Evolutionary conservation across 208 protist genomes (phyloP), one percentile per base, ranked within the genome.

Genomic region (Naegleria gruberi): DNA sequence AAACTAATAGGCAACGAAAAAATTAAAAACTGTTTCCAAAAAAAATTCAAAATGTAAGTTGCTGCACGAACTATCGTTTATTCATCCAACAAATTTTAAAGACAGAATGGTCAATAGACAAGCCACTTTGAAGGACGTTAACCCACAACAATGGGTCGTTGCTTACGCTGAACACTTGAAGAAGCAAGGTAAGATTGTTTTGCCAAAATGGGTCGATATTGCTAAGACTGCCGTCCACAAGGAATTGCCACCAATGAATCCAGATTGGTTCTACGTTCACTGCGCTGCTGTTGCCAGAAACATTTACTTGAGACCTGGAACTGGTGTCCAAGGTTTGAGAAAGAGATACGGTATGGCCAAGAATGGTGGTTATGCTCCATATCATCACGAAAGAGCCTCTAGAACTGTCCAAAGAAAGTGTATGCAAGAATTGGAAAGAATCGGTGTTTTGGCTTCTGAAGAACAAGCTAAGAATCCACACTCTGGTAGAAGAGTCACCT

Each of bases 261-360:
- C 96, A 90, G 98, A 99, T 95, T 99, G 98, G 98, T 99, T 98
- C 94, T 99, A 98, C 95, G 95, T 98, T 93, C 97, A 97, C 91
- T 95, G 94, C 92, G 98, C 98, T 87, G 95, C 98, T 83, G 95
- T 99, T 44, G 97, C 98, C 89, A 97, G 98, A 94, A 96, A 97
- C 91, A 94, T 99, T 90, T 99, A 99, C 95, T 90, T 99, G 44
- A 96, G 97, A 93, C 95, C 96, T 65, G 96, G 96, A 90, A 94
- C 96, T 41, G 97, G 98, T 92, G 97, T 98, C 92, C 97, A 95
- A 84, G 94, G 94, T 47, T 95, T 98, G 73, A 97, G 94, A 94
- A 97, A 97, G 93, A 95, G 95, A 90, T 99, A 98, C 94, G 95
- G 96, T 91, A 96, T 93, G 93, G 95, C 95, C 93, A 97, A 96